phyloP scores from a whole-genome alignment of 768 basidiomycete genomes.

The Coprinopsis cinerea region DNA sequence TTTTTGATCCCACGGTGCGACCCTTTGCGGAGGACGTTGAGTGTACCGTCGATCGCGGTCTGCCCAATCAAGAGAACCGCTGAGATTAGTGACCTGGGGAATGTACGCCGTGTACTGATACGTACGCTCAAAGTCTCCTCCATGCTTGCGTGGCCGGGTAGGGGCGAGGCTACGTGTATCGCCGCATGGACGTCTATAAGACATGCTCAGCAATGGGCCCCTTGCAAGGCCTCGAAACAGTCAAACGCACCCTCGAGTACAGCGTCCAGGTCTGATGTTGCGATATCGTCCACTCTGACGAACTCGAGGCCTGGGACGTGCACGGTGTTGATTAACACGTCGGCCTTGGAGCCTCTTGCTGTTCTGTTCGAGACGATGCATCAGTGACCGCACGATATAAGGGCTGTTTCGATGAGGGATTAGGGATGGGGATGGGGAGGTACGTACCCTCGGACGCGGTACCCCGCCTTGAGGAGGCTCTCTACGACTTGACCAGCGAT shows the following conservation, averaged over 20 bases:
- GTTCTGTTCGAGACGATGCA: conserved; percentile 22
- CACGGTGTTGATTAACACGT: conserved; percentile 16
- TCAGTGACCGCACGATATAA: no score
- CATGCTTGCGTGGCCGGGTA: conserved; percentile 21
- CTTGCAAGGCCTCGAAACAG: conserved; percentile 45
- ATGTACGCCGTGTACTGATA: neutral
- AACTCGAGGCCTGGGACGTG: conserved; percentile 26
- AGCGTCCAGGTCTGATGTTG: conserved; percentile 33
- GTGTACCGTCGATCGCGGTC: conserved; percentile 33
- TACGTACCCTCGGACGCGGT: conserved; percentile 35
- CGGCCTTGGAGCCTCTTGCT: conserved; percentile 26
- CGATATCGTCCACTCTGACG: conserved; percentile 25
- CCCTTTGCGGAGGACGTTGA: conserved; percentile 37
- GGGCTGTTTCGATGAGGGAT: no score
- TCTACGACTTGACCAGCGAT: conserved; percentile 33
- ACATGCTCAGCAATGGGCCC: conserved; percentile 6
- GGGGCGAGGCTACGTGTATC: conserved; percentile 37
- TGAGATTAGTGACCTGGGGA: neutral
- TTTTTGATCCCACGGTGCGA: conserved; percentile 30
- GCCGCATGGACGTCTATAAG: conserved; percentile 39
- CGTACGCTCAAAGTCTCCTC: conserved; percentile 23
- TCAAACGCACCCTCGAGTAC: no score
- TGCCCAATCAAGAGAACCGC: conserved; percentile 12
- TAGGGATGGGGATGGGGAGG: no score
- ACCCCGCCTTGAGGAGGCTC: conserved; percentile 27